A percentile compares a stretch with the other conserved stretches of the same genome.
Evolutionary conservation across 345 rosid genomes (phyloP).

Genomic region (Ceriops tagal): DNA sequence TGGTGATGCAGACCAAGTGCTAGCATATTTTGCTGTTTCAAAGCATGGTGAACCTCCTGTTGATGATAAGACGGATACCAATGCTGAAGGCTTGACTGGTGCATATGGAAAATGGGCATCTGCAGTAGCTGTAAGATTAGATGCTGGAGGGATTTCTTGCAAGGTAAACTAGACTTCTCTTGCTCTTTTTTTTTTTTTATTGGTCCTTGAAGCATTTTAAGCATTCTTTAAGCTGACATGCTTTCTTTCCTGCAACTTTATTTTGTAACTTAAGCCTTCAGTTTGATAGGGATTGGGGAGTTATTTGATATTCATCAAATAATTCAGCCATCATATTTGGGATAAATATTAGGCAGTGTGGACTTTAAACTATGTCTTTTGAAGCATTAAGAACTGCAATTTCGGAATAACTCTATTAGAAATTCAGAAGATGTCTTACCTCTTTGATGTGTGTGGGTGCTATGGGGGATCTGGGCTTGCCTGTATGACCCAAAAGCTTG

Average conservation of each 20-base stretch:
- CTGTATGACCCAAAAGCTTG: too few relatives aligned
- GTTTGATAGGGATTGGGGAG: too few relatives aligned
- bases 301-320: too few relatives aligned
- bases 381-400: not conserved
- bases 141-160: constrained; percentile 35
- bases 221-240: too few relatives aligned
- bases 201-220: too few relatives aligned
- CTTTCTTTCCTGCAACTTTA: too few relatives aligned
- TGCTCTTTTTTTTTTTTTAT: too few relatives aligned
- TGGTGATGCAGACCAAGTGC: constrained; percentile 66
- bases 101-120: constrained; percentile 96
- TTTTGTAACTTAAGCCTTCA: too few relatives aligned
- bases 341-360: not conserved
- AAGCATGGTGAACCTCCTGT: constrained; percentile 88
- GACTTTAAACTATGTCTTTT: too few relatives aligned
- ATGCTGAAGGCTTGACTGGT: constrained; percentile 90
- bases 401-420: not conserved
- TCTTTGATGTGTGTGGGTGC: not conserved
- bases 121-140: constrained; percentile 71
- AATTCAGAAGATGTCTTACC: too few relatives aligned
- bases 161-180: constrained; percentile 18
- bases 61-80: constrained; percentile 90
- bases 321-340: not conserved
- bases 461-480: too few relatives aligned
- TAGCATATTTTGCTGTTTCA: constrained; percentile 86